phyloP scores from a whole-genome alignment of 495 filamentous ascomycete species.

The Xylaria curta region DNA sequence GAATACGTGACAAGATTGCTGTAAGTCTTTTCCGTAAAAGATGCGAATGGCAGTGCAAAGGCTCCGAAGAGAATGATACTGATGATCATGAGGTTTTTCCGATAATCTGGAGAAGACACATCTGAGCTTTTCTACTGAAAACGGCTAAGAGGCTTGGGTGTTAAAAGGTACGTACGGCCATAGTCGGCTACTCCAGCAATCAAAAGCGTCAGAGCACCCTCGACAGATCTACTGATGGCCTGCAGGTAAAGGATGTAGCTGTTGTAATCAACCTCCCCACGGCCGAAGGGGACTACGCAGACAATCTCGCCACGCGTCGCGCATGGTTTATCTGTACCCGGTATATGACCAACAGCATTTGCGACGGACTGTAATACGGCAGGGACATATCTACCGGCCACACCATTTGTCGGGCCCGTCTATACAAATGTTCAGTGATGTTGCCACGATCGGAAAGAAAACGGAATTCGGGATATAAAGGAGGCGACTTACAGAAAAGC shows the following conservation, averaged over 20 bases:
- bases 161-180: conserved; percentile 26
- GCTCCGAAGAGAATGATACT: conserved; percentile 37
- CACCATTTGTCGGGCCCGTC: conserved; percentile 35
- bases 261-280: conserved; percentile 33
- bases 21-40: conserved; percentile 26
- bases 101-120: conserved; percentile 28
- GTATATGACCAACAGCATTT: conserved; percentile 33
- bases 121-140: background rate
- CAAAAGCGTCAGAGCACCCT: conserved; percentile 32
- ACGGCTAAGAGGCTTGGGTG: no score
- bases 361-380: conserved; percentile 37
- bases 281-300: conserved; percentile 35
- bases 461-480: background rate
- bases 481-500: conserved; percentile 30
- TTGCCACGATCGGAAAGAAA: background rate
- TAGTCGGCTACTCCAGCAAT: conserved; percentile 35
- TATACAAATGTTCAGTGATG: conserved; percentile 2
- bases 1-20: conserved; percentile 30
- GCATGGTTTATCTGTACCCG: conserved; percentile 31
- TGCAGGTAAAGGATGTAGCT: conserved; percentile 35
- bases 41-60: conserved; percentile 35
- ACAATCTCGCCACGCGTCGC: conserved; percentile 30
- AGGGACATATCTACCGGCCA: conserved; percentile 32
- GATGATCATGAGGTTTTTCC: conserved; percentile 35
- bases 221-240: conserved; percentile 31